Evolutionary conservation across 2,329 filamentous ascomycete species (phyloP).

Genomic region (Colletotrichum sp.): DNA sequence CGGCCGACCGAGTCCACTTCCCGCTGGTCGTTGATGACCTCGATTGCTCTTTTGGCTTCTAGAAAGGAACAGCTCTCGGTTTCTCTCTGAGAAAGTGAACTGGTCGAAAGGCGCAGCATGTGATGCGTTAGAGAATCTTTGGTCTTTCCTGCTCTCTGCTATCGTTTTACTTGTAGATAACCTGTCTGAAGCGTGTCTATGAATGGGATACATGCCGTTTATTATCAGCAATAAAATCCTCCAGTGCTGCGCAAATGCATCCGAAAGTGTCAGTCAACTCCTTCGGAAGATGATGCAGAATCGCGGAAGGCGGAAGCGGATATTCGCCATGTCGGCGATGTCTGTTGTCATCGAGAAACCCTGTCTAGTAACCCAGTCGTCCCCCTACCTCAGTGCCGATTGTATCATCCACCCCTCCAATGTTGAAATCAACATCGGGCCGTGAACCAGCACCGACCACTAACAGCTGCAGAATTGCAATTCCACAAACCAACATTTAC

Average conservation of each 20-base stretch:
- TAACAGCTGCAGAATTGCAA: background rate
- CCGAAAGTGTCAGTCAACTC: background rate
- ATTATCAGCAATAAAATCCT: background rate
- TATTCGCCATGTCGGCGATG: constrained; percentile 1
- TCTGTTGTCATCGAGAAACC: constrained; percentile 12
- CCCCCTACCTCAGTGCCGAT: background rate
- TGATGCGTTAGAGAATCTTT: no score
- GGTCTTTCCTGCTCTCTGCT: no score
- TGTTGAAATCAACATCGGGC: constrained; percentile 8
- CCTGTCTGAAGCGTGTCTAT: no score
- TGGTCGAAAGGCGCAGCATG: no score
- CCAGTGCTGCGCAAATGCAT: background rate
- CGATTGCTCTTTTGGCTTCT: background rate
- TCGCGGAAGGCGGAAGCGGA: background rate
- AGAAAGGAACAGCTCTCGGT: no score
- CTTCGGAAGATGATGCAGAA: background rate
- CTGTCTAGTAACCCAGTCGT: background rate
- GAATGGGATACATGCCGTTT: background rate
- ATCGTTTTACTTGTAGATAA: no score
- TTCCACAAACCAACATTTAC: background rate
- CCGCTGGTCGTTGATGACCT: background rate
- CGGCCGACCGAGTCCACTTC: background rate
- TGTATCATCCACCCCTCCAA: constrained; percentile 7
- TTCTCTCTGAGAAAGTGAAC: no score
- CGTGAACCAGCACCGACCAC: background rate